Evolutionary conservation across 306 rosid species (phyloP), one percentile per base, ranked within the genome.

Genomic region (Vigna nakashimae): DNA sequence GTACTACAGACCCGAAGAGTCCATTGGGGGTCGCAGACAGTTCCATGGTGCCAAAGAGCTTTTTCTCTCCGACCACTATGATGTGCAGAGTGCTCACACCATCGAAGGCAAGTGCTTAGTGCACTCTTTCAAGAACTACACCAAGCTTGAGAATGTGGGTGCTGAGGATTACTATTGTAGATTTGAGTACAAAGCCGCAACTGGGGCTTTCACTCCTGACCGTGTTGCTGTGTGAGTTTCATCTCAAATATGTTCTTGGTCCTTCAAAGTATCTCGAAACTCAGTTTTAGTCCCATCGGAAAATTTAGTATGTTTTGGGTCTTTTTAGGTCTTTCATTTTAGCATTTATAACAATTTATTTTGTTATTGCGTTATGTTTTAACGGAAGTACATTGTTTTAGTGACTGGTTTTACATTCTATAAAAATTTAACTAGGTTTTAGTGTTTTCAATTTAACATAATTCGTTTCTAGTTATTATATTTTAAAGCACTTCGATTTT

Each of bases 1-100:
- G 94, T 92, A 90, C 75, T 92, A 92, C 34, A 74, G 97, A 66
- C 97, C 97, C 0, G 97, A 92, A 82, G 95, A 90, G 85, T 90
- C 97, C 3, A 88, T 92, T 77, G 97, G 97, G 32, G 97, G 97
- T 9, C 65, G 97, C 28, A 85, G 95, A 69, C 93, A 90, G 82
- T 92, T 92, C 68, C 97, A 92, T 68, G 97, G 97, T 15, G 88
- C 93, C 0, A 92, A 92, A 32, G 95, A 92, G 77, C 83, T 92
- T 22, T 92, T 92, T 75, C 69, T 90, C 62, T 90, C 95, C 0
- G 97, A 92, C 80, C 95, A 88, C 64, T 90, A 67, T 59, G 97
- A 92, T 43, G 79, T 87, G n/a, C 97, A 88, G 89, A 92, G 97
- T 73, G 95, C 93, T 6, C 87, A 90, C 85, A 90, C 93, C 58